Percentiles rank a stretch among this genome's conserved stretches.
Conservation (phyloP, 2,329 filamentous ascomycete genomes). For the Xylaria polymorpha region DNA sequence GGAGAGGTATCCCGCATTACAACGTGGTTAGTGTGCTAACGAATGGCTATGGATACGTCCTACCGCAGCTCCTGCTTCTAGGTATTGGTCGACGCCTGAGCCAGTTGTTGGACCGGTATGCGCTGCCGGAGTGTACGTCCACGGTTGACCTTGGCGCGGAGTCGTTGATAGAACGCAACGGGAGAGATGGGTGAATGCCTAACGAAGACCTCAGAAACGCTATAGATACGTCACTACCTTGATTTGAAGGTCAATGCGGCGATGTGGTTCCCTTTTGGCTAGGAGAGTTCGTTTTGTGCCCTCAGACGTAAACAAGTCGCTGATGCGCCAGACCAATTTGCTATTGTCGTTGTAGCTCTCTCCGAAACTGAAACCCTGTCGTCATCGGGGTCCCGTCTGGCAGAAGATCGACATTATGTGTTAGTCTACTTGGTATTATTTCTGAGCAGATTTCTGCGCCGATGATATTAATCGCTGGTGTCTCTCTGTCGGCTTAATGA, state of each 20-base stretch:
- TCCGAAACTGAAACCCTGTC: neutral
- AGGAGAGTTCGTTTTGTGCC: neutral
- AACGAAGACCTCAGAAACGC: slow-evolving; percentile 40
- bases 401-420: neutral
- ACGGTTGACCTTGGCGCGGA: neutral
- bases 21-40: neutral
- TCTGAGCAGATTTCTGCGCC: neutral
- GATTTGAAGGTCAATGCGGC: slow-evolving; percentile 50
- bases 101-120: slow-evolving; percentile 33
- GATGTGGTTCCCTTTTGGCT: neutral
- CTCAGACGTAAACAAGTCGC: neutral
- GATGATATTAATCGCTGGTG: neutral
- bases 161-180: neutral
- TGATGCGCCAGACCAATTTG: neutral
- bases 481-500: neutral
- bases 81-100: neutral
- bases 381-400: neutral
- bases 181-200: slow-evolving; percentile 37
- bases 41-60: neutral
- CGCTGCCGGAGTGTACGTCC: neutral
- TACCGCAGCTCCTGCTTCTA: neutral
- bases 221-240: slow-evolving; percentile 45
- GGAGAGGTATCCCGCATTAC: neutral
- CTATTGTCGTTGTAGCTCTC: neutral
- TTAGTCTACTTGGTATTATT: neutral